phyloP scores from a whole-genome alignment of 805 yeast genomes.

The Ogataea glucozyma region DNA sequence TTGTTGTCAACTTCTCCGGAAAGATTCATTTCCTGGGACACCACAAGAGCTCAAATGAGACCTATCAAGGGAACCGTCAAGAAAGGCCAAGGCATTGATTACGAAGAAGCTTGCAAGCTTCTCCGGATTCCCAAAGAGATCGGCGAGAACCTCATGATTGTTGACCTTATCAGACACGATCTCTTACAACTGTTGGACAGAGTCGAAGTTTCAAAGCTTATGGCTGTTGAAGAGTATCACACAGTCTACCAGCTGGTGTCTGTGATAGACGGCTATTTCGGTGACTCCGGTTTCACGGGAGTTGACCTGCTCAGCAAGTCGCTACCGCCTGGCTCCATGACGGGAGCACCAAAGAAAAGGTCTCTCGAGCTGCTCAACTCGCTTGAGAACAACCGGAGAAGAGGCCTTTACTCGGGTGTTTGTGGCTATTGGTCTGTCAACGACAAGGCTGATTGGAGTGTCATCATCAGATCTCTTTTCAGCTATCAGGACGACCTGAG shows the following conservation, averaged over 20 bases:
- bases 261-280: conserved; percentile 70
- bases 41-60: conserved; percentile 67
- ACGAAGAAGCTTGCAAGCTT: conserved; percentile 60
- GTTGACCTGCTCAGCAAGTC: conserved; percentile 76
- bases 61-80: conserved; percentile 97
- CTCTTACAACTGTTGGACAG: conserved; percentile 62
- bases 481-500: conserved; percentile 53
- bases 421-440: conserved; percentile 93
- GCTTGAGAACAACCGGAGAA: conserved; percentile 57
- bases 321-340: conserved; percentile 98
- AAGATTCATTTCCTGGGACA: conserved; percentile 80
- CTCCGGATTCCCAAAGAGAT: conserved; percentile 85
- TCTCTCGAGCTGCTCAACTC: conserved; percentile 79
- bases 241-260: conserved; percentile 92
- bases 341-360: conserved; percentile 97
- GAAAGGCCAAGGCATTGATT: conserved; percentile 54
- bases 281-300: conserved; percentile 50
- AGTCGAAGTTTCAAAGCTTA: conserved; percentile 74
- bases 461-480: conserved; percentile 81
- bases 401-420: conserved; percentile 92
- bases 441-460: conserved; percentile 94
- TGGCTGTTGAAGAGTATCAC: conserved; percentile 90
- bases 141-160: conserved; percentile 96
- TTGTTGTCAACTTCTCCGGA: conserved; percentile 93
- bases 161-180: conserved; percentile 93